Percentiles rank a stretch among this genome's conserved stretches.
Conservation (phyloP, 2,329 filamentous ascomycete species). For the Fusarium compactum region DNA sequence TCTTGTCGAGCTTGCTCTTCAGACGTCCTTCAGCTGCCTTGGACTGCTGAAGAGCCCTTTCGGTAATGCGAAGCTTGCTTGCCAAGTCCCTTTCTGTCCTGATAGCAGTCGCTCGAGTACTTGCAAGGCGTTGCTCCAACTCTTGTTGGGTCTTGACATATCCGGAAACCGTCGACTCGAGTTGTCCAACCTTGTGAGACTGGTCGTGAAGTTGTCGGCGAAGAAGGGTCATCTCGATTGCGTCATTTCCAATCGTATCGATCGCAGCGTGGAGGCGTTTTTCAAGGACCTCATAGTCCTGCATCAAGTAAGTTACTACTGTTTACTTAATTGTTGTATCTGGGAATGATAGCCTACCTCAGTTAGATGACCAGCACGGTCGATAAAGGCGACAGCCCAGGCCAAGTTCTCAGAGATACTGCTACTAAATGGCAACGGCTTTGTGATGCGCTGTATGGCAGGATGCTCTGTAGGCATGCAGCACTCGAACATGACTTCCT, state of each 20-base stretch:
- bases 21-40: conserved; percentile 3
- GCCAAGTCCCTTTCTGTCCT: background rate
- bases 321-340: accelerated
- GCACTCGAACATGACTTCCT: background rate
- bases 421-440: background rate
- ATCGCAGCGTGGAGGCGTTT: conserved; percentile 2
- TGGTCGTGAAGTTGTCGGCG: background rate
- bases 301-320: accelerated
- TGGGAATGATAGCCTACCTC: background rate
- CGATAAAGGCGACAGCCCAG: conserved; percentile 10
- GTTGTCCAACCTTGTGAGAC: background rate
- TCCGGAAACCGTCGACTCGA: background rate
- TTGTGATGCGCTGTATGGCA: background rate
- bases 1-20: conserved; percentile 9
- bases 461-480: background rate
- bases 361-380: background rate
- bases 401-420: background rate
- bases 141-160: background rate
- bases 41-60: background rate
- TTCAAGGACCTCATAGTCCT: background rate
- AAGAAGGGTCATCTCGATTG: conserved; percentile 4
- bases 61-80: background rate
- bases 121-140: background rate
- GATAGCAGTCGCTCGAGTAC: background rate
- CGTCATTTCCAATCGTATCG: conserved; percentile 7